These are phyloP conservation scores for Coniferiporia sulphurascens DNA, from an alignment of 1,284 basidiomycete genomes.

Conservation along the genomic window DNA sequence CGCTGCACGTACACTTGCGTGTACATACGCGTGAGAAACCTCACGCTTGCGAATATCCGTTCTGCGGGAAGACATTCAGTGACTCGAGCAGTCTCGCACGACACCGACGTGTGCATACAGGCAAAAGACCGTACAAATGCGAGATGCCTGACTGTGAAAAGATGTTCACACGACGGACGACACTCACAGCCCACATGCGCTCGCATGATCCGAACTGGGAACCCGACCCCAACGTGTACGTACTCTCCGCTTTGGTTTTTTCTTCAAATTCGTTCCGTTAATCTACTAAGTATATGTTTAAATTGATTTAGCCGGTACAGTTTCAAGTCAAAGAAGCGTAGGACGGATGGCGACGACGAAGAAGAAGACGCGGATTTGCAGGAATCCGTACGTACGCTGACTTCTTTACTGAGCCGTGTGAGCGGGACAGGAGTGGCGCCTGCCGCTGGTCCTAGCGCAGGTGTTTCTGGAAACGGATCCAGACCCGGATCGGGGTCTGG, in stretches of 20 bases:
- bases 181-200: conserved; percentile 76
- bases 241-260: conserved; percentile 22
- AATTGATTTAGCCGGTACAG: conserved; percentile 54
- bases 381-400: conserved; percentile 66
- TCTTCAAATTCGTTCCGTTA: conserved; percentile 6
- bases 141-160: conserved; percentile 76
- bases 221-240: conserved; percentile 74
- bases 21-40: conserved; percentile 90
- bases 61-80: conserved; percentile 78
- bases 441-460: background rate
- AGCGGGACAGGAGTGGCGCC: conserved; percentile 24
- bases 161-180: conserved; percentile 79
- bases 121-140: conserved; percentile 78
- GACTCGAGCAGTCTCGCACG: conserved; percentile 86
- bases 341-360: conserved; percentile 45
- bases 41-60: conserved; percentile 81
- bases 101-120: conserved; percentile 83
- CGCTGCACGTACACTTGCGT: conserved; percentile 79
- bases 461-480: no score
- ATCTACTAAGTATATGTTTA: conserved; percentile 20
- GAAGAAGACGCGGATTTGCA: conserved; percentile 49
- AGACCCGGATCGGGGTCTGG: background rate
- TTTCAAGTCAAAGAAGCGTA: conserved; percentile 67
- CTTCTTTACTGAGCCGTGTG: conserved; percentile 50
- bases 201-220: conserved; percentile 78